These are phyloP conservation scores for Cladosporium sp. DNA, from an alignment of 2,329 filamentous ascomycete species.

Conservation along the genomic window DNA sequence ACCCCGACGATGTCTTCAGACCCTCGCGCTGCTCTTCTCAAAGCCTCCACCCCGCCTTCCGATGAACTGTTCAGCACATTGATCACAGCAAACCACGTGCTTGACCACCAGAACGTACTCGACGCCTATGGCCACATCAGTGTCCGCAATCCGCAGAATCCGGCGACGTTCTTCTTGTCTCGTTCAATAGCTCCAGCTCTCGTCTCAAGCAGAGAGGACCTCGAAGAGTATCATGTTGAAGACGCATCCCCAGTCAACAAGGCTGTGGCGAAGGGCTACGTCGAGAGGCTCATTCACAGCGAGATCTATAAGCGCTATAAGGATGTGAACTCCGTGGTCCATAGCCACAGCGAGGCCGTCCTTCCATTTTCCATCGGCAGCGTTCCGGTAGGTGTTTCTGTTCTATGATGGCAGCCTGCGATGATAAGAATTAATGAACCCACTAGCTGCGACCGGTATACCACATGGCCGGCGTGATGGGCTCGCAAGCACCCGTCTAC, in stretches of 20 bases:
- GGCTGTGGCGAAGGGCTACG: constrained; percentile 29
- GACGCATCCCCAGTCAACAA: constrained; percentile 32
- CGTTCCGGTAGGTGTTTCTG: constrained; percentile 35
- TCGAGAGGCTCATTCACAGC: constrained; percentile 43
- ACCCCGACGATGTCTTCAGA: background rate
- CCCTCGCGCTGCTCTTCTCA: constrained; percentile 22
- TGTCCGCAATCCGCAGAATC: constrained; percentile 33
- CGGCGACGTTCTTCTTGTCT: constrained; percentile 43
- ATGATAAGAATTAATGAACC: too few relatives aligned
- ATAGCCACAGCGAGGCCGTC: constrained; percentile 40
- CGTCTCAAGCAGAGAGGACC: constrained; percentile 37
- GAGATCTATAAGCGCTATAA: constrained; percentile 44
- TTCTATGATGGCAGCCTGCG: too few relatives aligned
- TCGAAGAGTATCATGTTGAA: constrained; percentile 43
- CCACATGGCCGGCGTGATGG: constrained; percentile 44
- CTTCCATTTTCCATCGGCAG: constrained; percentile 40
- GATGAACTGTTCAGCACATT: constrained; percentile 29
- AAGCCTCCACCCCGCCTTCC: constrained; percentile 25
- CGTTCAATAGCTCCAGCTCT: constrained; percentile 41
- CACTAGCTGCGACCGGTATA: constrained; percentile 36
- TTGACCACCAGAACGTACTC: constrained; percentile 21
- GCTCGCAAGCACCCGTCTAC: constrained; percentile 32
- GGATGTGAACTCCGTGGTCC: constrained; percentile 41
- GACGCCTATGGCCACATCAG: constrained; percentile 30
- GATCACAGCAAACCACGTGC: constrained; percentile 35